Conservation (phyloP, 2,329 filamentous ascomycete species). For the Epichloe amarillans region DNA sequence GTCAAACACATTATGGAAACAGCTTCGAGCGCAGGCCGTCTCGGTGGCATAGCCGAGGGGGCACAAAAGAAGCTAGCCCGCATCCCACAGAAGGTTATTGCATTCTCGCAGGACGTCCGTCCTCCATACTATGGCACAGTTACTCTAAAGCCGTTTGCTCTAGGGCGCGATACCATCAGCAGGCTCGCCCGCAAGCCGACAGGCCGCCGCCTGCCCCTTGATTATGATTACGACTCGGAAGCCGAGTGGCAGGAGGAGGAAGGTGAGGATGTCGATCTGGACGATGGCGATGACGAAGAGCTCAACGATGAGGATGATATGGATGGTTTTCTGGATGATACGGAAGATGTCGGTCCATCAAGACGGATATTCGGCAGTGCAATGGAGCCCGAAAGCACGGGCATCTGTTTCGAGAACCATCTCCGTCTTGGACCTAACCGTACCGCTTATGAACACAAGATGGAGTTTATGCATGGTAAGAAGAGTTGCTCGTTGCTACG, state of each 20-base stretch:
- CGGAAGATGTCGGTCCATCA: conserved; percentile 50
- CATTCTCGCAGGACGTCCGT: conserved; percentile 51
- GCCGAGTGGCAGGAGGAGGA: conserved; percentile 71
- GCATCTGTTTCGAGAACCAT: conserved; percentile 68
- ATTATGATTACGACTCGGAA: conserved; percentile 80
- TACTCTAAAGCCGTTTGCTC: conserved; percentile 41
- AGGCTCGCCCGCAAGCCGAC: conserved; percentile 41
- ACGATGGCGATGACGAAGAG: conserved; percentile 56
- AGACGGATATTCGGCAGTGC: conserved; percentile 51
- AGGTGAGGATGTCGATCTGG: conserved; percentile 55
- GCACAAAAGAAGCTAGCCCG: conserved; percentile 29
- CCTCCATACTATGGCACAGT: conserved; percentile 62
- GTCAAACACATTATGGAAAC: conserved; percentile 50
- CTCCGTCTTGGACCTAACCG: conserved; percentile 32
- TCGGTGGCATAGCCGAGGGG: conserved; percentile 20
- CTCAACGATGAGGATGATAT: conserved; percentile 68
- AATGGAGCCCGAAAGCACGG: conserved; percentile 64
- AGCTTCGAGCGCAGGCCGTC: conserved; percentile 29
- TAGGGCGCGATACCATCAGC: conserved; percentile 31
- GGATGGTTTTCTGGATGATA: conserved; percentile 82
- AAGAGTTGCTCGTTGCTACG: conserved; percentile 17
- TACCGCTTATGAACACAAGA: conserved; percentile 46
- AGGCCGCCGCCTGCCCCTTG: conserved; percentile 43
- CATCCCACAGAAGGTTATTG: conserved; percentile 50
- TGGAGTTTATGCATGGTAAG: conserved; percentile 64